Evolutionary conservation across 2,329 filamentous ascomycete species (phyloP), one percentile per base, ranked within the genome.

Genomic region (Dryadomyces quercus-mongolicae): DNA sequence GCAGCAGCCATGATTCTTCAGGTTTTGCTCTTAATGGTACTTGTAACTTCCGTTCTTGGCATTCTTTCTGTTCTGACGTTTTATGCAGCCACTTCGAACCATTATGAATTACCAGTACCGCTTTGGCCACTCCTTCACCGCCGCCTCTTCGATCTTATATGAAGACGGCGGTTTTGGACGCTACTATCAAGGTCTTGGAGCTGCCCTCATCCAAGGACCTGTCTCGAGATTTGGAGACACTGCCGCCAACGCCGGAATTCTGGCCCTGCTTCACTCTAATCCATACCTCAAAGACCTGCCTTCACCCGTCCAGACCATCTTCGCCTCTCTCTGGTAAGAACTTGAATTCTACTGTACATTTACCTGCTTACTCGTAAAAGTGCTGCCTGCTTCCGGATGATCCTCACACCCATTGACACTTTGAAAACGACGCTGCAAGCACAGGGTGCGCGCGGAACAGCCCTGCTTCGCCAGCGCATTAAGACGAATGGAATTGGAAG

Each of bases 91-190:
- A 3, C 62, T 75, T 3, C 68, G 73, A 5, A 75, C 73, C 0
- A 72, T 75, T 13, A 75, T 75, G 73, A 75, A 75, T 61, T 75
- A 75, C 47, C 73, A 75, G 56, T 75, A 75, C 53, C 72, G 73
- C 2, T 72, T 70, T 43, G 73, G 73, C 1, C 68, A 66, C 0
- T 65, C 68, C 0, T 74, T 75, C 54, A 66, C 65, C 3, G 51
- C 59, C 1, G 71, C 73, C 0, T 69, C 67, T 1, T 59, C 62
- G 16, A 73, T 68, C 0, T 65, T 75, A 2, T 72, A 73, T 53
- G 58, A 63, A 0, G 68, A 72, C 7, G 70, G 72, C 3, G 71
- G 72, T 0, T 53, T 71, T 40, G 57, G 68, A 0, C 65, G 73
- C 9, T 75, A 74, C 50, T 75, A 75, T 56, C 67, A 74, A 54